Base-by-base conservation (phyloP, 345 rosid genomes). In the Corchorus capsularis region DNA sequence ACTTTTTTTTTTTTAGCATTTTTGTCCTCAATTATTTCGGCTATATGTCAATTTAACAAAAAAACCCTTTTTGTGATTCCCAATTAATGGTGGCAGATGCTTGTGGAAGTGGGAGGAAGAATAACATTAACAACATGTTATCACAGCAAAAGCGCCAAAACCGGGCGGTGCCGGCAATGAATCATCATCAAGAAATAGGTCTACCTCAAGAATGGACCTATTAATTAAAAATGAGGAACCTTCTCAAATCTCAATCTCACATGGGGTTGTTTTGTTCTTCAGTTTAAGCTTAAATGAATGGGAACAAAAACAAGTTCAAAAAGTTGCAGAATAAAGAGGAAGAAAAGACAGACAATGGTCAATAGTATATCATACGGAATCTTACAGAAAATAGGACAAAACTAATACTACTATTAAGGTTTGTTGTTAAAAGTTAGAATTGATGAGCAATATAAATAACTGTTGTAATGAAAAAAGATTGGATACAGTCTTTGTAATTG, bases 181-280 rank as follows among this genome's bases (percentile, higher is more conserved):
- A 83, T 43, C 81, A 83, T 43, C 81, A 85, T 56, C 83, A 80
- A 78, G 96, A 89, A 37, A 72, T 84, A 13, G 81, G 72, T 75
- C 82, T 94, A 49, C 98, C 97, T 47, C 92, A 87, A 6, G 98
- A 94, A 77, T 91, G 98, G 97, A 87, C 93, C 9, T 94, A 92
- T 67, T 94, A 67, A 10, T 27, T 27, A n/a, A 59, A 19, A 73
- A n/a, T 22, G 0, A 59, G 43, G n/a, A 20, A 9, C 43, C 39
- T 15, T 27, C 3, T 54, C 9, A 61, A 61, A 61, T 32, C 65
- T 14, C 67, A 14, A 60, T 43, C 76, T 43, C 76, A 73, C 76
- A 32, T 20, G 34, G 69, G 69, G 37, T 49, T 35, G 35, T 32
- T 62, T 74, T 2, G 2, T 62, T 19, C 8, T 69, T 35, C 17